phyloP scores from a whole-genome alignment of 2,329 filamentous ascomycete genomes.

The Aspergillus aculeatus region DNA sequence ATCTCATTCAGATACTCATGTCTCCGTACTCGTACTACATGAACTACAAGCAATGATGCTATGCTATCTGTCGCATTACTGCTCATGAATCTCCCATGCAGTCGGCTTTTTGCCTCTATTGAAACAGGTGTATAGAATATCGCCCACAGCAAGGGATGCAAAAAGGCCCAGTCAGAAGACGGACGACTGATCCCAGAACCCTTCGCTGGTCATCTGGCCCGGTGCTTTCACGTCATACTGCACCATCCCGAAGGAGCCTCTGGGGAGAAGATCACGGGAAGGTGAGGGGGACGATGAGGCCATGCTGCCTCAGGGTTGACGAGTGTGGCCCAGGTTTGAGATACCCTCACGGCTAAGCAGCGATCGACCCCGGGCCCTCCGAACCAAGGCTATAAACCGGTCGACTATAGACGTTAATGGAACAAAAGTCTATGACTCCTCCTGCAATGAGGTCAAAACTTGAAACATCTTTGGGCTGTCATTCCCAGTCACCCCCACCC shows the following conservation, averaged over 20 bases:
- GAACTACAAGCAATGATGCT: not conserved
- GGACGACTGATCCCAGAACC: not conserved
- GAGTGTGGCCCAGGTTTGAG: not conserved
- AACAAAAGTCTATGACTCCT: not conserved
- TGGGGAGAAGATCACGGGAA: slow-evolving; percentile 67
- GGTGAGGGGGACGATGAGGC: slow-evolving; percentile 25
- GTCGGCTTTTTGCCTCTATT: not conserved
- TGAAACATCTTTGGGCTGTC: not conserved
- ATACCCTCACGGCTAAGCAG: not conserved
- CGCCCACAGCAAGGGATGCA: not conserved
- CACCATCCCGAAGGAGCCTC: slow-evolving; percentile 71
- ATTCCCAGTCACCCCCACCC: slow-evolving; percentile 13
- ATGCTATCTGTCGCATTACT: not conserved
- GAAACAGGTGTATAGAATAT: not conserved
- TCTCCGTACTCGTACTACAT: too few relatives aligned
- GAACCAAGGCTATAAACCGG: not conserved
- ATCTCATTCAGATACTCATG: not conserved
- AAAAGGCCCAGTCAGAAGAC: not conserved
- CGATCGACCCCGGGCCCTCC: not conserved
- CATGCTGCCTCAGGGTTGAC: slow-evolving; percentile 58
- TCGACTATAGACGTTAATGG: not conserved
- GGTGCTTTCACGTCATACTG: slow-evolving; percentile 78
- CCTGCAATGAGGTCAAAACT: not conserved
- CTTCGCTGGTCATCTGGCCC: not conserved
- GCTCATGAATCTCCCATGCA: not conserved